These are phyloP conservation scores for Noccaea caerulescens DNA, from an alignment of 345 rosid species.

Conservation along the genomic window DNA sequence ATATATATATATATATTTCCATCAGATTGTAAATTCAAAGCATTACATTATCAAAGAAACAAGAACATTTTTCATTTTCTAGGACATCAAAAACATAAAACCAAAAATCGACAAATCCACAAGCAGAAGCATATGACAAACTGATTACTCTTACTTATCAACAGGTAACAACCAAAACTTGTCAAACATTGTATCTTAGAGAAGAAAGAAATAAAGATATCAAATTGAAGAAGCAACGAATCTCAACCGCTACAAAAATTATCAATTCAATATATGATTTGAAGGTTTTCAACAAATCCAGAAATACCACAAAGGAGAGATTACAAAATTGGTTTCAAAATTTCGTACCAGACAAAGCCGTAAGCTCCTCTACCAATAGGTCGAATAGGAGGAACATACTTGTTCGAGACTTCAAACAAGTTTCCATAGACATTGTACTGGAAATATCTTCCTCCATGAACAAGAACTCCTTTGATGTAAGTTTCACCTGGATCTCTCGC, in stretches of 20 bases:
- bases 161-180: no score
- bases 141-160: not conserved
- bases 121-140: slow-evolving; percentile 6
- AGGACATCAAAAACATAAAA: not conserved
- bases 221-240: no score
- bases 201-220: no score
- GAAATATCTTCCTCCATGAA: slow-evolving; percentile 53
- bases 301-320: not conserved
- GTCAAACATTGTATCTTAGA: no score
- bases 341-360: slow-evolving; percentile 59
- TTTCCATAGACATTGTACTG: slow-evolving; percentile 59
- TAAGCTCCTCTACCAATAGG: slow-evolving; percentile 66
- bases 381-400: slow-evolving; percentile 60
- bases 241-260: no score
- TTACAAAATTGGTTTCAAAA: not conserved
- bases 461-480: slow-evolving; percentile 37
- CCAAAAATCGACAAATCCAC: not conserved
- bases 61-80: not conserved
- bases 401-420: slow-evolving; percentile 57
- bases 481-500: slow-evolving; percentile 26
- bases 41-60: not conserved
- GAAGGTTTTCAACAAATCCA: not conserved
- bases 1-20: not conserved
- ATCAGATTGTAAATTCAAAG: not conserved
- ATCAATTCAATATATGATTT: no score